Percentiles rank a stretch among this genome's conserved stretches.
phyloP scores from a whole-genome alignment of 202 grass and related monocot genomes.

The Zizania palustris region DNA sequence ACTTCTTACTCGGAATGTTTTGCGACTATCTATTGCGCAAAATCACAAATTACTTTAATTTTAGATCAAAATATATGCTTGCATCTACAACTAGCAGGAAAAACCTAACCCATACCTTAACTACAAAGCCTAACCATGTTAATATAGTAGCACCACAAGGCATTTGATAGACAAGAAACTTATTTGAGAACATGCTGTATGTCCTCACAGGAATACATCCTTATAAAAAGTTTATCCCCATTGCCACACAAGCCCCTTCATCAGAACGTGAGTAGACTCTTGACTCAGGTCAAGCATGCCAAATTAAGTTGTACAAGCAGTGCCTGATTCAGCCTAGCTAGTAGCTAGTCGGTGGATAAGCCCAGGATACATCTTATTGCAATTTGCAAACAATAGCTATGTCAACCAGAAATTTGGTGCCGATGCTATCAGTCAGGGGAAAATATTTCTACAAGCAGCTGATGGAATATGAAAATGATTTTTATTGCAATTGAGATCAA shows the following conservation, averaged over 20 bases:
- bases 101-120: neutral
- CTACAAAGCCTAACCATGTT: neutral
- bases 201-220: neutral
- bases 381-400: neutral
- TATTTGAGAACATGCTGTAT: neutral
- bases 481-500: neutral
- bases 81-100: neutral
- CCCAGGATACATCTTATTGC: neutral
- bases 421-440: neutral
- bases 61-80: neutral
- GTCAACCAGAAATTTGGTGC: neutral
- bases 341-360: neutral
- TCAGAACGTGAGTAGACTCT: neutral
- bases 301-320: neutral
- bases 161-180: neutral
- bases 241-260: neutral
- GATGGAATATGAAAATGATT: neutral
- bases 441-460: neutral
- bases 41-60: neutral
- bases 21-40: neutral
- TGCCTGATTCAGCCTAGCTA: neutral
- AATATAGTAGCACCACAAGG: neutral
- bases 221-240: neutral
- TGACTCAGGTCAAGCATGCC: neutral
- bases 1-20: neutral